These are phyloP conservation scores for Gymnopus androsaceus DNA, from an alignment of 1,284 basidiomycete genomes.

Conservation along the genomic window DNA sequence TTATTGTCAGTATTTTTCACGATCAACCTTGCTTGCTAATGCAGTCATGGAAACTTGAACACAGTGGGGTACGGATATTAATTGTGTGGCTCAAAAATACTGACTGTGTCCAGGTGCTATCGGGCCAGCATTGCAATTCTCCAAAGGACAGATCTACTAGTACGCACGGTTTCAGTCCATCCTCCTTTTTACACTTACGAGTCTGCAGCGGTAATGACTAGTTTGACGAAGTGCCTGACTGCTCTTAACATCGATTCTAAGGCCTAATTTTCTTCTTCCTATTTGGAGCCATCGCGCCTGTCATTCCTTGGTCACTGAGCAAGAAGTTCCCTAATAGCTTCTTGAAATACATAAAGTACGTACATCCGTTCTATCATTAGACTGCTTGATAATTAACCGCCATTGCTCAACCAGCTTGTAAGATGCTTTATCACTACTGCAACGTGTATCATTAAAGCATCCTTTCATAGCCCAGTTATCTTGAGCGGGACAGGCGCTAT, in stretches of 20 bases:
- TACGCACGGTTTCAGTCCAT: no score
- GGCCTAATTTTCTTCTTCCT: slow-evolving; percentile 42
- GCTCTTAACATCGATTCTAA: background rate
- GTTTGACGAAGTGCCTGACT: slow-evolving; percentile 1
- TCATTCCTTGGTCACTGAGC: slow-evolving; percentile 43
- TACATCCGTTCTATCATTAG: slow-evolving; percentile 45
- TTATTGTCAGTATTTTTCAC: no score
- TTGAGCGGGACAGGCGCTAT: slow-evolving; percentile 13
- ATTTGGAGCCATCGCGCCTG: slow-evolving; percentile 39
- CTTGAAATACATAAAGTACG: slow-evolving; percentile 36
- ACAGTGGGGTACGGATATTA: no score
- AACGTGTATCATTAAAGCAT: background rate
- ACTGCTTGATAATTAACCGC: slow-evolving; percentile 13
- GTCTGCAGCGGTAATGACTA: no score
- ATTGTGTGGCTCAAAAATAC: no score
- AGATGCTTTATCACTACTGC: no score
- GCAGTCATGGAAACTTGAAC: no score
- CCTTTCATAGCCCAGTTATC: background rate
- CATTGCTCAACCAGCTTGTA: no score
- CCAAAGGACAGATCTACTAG: slow-evolving; percentile 38
- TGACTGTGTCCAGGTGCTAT: slow-evolving; percentile 36
- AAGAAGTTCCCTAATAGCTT: no score
- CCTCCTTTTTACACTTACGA: no score
- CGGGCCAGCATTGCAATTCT: slow-evolving; percentile 38
- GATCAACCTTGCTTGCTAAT: no score